Conservation (phyloP, 371 early-diverging fungal species). For the Gilbertella persicaria region DNA sequence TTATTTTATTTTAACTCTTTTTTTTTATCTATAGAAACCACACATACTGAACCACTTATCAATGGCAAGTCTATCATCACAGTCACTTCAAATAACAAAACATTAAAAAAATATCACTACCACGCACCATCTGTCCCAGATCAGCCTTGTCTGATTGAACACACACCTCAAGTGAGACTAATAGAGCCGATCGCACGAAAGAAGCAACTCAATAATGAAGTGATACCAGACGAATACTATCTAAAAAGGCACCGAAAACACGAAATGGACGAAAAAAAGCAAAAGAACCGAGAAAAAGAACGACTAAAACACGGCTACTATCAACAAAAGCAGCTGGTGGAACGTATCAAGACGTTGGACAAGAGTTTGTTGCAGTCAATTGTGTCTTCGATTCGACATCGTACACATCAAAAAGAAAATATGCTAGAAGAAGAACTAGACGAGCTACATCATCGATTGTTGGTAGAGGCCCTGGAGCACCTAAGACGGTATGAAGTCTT, state of each 20-base stretch:
- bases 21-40: background rate
- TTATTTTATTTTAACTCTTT: background rate
- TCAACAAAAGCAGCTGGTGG: conserved; percentile 62
- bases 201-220: conserved; percentile 4
- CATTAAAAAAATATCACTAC: conserved; percentile 1
- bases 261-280: conserved; percentile 66
- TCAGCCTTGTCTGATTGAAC: conserved; percentile 9
- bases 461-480: conserved; percentile 57
- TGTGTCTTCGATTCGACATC: conserved; percentile 40
- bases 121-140: background rate
- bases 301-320: conserved; percentile 62
- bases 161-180: conserved; percentile 3
- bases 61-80: conserved; percentile 11
- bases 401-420: conserved; percentile 13
- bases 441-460: conserved; percentile 42
- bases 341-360: conserved; percentile 57
- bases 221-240: conserved; percentile 54
- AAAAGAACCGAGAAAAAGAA: conserved; percentile 71
- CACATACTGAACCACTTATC: conserved; percentile 11
- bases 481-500: conserved; percentile 54
- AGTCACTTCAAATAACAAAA: conserved; percentile 5
- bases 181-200: conserved; percentile 2
- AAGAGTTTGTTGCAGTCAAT: conserved; percentile 39
- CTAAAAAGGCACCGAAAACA: conserved; percentile 63
- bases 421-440: conserved; percentile 29